These are phyloP conservation scores for Trichosporon sp. DNA, from an alignment of 1,284 basidiomycete species.

Conservation along the genomic window DNA sequence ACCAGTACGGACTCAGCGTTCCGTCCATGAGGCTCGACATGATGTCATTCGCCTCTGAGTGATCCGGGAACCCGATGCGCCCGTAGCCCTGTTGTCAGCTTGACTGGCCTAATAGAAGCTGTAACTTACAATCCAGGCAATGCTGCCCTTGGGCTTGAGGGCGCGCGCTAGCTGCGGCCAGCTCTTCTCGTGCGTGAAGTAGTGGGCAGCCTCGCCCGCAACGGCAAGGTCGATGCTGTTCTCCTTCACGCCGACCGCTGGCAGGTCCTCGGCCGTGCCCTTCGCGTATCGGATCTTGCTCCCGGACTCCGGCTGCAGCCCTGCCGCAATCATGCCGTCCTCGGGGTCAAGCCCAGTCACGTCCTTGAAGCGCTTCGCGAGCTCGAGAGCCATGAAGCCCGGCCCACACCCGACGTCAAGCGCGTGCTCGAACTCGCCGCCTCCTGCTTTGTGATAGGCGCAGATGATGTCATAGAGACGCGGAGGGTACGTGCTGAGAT, in stretches of 20 bases:
- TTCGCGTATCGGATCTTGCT: conserved; percentile 53
- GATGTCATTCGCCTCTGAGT: conserved; percentile 58
- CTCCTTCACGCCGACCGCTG: conserved; percentile 38
- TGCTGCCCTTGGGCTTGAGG: conserved; percentile 63
- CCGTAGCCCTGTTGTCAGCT: conserved; percentile 61
- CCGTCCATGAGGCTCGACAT: conserved; percentile 50
- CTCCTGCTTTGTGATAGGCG: conserved; percentile 22
- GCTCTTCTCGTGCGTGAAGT: conserved; percentile 71
- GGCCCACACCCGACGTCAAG: conserved; percentile 80
- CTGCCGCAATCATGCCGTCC: conserved; percentile 64
- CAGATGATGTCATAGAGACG: conserved; percentile 27
- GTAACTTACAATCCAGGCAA: conserved; percentile 68
- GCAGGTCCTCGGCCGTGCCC: conserved; percentile 23
- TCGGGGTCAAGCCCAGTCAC: conserved; percentile 71
- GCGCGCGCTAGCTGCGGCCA: conserved; percentile 67
- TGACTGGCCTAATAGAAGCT: too few relatives aligned
- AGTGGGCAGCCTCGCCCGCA: conserved; percentile 75
- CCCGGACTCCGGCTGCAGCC: conserved; percentile 43
- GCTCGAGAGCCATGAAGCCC: conserved; percentile 57
- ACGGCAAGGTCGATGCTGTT: conserved; percentile 67
- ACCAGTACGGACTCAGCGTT: conserved; percentile 7
- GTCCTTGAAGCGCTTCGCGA: conserved; percentile 58
- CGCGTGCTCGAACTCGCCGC: conserved; percentile 26
- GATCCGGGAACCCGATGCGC: conserved; percentile 64
- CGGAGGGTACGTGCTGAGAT: conserved; percentile 27